Base-by-base conservation (phyloP, 2,329 filamentous ascomycete species). In the Cercospora zeae-maydis region DNA sequence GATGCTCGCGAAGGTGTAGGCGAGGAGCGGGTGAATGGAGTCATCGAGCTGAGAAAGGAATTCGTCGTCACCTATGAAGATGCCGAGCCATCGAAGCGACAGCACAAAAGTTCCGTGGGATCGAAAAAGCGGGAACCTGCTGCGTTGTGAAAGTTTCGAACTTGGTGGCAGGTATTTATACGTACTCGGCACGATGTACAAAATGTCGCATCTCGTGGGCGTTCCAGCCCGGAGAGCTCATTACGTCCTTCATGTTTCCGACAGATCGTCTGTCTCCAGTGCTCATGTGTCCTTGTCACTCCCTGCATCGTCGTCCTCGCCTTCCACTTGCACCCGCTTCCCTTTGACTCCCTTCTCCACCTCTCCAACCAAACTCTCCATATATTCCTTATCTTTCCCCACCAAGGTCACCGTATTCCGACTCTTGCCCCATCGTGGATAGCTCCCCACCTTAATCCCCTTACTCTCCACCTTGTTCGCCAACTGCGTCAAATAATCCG, bases 381-480 rank as follows among this genome's bases (percentile, higher is more conserved):
- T 84, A 70, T 86, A 93, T 24, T 84, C 87, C 68, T 84, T 81
- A 73, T 97, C 90, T 68, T 86, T 87, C 14, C 82, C 86, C 14
- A 97, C 93, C 58, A 99, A 80, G 10, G 93, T 97, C 53, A 98
- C 92, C 0, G 92, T 95, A 77, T 98, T 98, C 66, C 83, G 83
- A 72, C 86, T 86, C 82, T 91, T 93, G 4, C 90, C 91, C 92
- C 93, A 97, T 60, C 92, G 83, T 36, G 95, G 95, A 77, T 99
- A 98, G 77, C 91, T 96, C 52, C 95, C 95, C 14, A 98, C 92
- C 79, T 98, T 98, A 72, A 98, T 84, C 2, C 92, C 92, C 72
- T 84, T 86, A 0, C 86, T 80, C 74, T 87, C 88, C 21, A 93
- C 89, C 75, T 86, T 86, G 30, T 80, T 83, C 4, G 93, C 91